A percentile compares a stretch with the other conserved stretches of the same genome.
Conservation (phyloP, 768 basidiomycete species). For the Inosperma sp. region DNA sequence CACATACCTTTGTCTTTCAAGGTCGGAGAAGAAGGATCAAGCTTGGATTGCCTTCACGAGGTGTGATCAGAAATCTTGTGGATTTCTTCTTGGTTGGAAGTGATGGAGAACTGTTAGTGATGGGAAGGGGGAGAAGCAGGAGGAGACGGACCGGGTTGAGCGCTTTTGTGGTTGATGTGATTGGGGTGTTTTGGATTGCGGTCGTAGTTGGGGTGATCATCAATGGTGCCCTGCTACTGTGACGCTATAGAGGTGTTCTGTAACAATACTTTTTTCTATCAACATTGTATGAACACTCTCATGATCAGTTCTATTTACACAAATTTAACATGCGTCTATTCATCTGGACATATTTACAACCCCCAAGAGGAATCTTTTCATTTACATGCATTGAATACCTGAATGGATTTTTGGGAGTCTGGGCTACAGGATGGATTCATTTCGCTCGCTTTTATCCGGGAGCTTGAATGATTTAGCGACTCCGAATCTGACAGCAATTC, state of each 20-base stretch:
- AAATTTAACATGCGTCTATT: too few relatives aligned
- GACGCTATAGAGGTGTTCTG: background rate
- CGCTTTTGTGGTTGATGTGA: slow-evolving; percentile 29
- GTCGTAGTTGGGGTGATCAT: slow-evolving; percentile 34
- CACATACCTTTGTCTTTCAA: slow-evolving; percentile 51
- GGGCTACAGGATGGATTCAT: too few relatives aligned
- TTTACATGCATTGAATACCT: too few relatives aligned
- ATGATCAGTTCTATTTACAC: too few relatives aligned
- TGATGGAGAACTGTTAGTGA: background rate
- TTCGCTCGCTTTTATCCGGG: too few relatives aligned
- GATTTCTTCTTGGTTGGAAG: slow-evolving; percentile 18
- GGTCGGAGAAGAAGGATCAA: slow-evolving; percentile 54
- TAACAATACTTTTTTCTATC: too few relatives aligned
- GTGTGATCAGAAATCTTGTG: slow-evolving; percentile 19
- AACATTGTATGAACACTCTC: too few relatives aligned
- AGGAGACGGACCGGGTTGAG: slow-evolving; percentile 11
- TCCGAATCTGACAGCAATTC: too few relatives aligned
- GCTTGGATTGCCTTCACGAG: slow-evolving; percentile 36
- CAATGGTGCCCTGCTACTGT: slow-evolving; percentile 33
- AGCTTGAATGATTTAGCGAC: too few relatives aligned
- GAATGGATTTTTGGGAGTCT: too few relatives aligned
- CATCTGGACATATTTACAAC: too few relatives aligned
- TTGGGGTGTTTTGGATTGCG: slow-evolving; percentile 37
- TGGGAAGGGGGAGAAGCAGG: slow-evolving; percentile 2
- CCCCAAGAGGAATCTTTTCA: too few relatives aligned